A percentile compares a stretch with the other conserved stretches of the same genome.
Evolutionary conservation across 371 early-diverging fungal genomes (phyloP).

Genomic region (Apophysomyces trapeziformis): DNA sequence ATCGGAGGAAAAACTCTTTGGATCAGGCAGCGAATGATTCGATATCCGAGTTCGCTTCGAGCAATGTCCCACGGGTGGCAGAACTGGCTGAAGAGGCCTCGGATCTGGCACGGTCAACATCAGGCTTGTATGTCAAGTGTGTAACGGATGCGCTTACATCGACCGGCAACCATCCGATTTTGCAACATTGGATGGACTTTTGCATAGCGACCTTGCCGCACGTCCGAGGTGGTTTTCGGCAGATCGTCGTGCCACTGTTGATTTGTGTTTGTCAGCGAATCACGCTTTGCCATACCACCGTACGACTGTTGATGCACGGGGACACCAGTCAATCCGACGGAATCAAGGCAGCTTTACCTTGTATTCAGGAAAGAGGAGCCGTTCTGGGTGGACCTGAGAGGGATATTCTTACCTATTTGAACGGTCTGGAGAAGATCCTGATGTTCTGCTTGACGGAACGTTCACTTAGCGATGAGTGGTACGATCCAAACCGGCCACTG

Average conservation of each 20-base stretch:
- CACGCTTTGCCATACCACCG: slow-evolving; percentile 43
- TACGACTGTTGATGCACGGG: slow-evolving; percentile 40
- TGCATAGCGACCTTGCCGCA: slow-evolving; percentile 66
- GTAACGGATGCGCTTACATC: slow-evolving; percentile 64
- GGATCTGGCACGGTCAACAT: slow-evolving; percentile 34
- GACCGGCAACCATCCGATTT: slow-evolving; percentile 62
- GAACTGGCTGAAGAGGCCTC: slow-evolving; percentile 31
- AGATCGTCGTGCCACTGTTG: slow-evolving; percentile 65
- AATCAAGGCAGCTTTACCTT: slow-evolving; percentile 13
- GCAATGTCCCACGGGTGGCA: slow-evolving; percentile 13
- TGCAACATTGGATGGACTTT: slow-evolving; percentile 84
- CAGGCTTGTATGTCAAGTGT: slow-evolving; percentile 64
- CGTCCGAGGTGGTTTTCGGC: slow-evolving; percentile 63
- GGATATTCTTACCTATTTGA: slow-evolving; percentile 62
- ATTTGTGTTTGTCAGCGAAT: slow-evolving; percentile 70
- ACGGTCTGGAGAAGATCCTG: slow-evolving; percentile 67
- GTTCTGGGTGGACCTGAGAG: slow-evolving; percentile 43
- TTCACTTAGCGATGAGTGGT: slow-evolving; percentile 41
- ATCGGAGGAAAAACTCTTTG: slow-evolving; percentile 25
- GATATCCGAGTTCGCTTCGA: slow-evolving; percentile 20
- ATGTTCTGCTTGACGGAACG: slow-evolving; percentile 66
- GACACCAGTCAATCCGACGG: slow-evolving; percentile 16
- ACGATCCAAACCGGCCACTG: slow-evolving; percentile 8
- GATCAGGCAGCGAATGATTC: slow-evolving; percentile 22
- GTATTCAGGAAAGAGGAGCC: slow-evolving; percentile 23